phyloP scores from a whole-genome alignment of 75 land plant genomes.

The Cupressus sempervirens region DNA sequence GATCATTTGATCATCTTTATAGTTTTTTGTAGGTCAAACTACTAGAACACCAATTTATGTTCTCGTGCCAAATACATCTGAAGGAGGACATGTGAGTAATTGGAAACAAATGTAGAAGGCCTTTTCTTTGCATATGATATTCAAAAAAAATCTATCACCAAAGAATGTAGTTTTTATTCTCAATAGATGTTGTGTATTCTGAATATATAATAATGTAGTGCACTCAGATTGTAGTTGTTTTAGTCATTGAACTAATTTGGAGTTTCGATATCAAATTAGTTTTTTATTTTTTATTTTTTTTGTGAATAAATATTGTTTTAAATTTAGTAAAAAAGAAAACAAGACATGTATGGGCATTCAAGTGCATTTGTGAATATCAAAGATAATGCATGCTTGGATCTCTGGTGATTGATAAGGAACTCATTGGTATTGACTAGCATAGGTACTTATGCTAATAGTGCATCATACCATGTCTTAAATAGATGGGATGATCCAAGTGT shows the following conservation, averaged over 20 bases:
- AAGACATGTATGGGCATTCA: neutral
- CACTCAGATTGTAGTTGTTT: no score
- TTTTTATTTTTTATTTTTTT: neutral
- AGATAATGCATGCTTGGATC: neutral
- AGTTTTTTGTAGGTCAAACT: conserved; percentile 71
- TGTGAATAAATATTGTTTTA: neutral
- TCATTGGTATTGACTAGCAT: neutral
- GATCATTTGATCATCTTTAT: neutral
- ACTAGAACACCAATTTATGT: conserved; percentile 92
- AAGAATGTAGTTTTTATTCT: neutral
- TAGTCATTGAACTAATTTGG: no score
- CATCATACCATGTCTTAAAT: neutral
- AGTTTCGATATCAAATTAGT: neutral
- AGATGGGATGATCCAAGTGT: neutral
- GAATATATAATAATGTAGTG: no score
- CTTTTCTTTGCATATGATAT: neutral
- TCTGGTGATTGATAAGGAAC: neutral
- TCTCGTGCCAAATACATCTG: conserved; percentile 93
- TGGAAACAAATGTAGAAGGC: neutral
- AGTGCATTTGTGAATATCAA: neutral
- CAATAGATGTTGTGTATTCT: neutral
- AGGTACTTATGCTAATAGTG: neutral
- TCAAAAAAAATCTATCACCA: neutral
- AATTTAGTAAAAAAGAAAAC: neutral
- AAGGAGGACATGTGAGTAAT: conserved; percentile 84